These are phyloP conservation scores for Cicer pinnatifidum DNA, from an alignment of 306 rosid genomes.

Conservation along the genomic window DNA sequence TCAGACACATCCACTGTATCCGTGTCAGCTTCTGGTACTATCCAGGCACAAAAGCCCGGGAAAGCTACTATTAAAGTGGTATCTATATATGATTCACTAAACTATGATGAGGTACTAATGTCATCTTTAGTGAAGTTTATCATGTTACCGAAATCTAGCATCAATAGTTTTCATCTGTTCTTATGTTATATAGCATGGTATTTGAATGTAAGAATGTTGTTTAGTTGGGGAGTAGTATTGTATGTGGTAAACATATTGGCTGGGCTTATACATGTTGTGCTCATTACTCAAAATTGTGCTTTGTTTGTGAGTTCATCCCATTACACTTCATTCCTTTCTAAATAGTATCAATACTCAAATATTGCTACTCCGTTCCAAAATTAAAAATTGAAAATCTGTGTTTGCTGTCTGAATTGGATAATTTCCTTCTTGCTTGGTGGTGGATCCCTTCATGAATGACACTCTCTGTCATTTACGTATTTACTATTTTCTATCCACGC, in stretches of 20 bases:
- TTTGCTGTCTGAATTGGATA: slow-evolving; percentile 1
- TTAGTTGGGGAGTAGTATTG: slow-evolving; percentile 30
- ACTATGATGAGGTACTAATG: slow-evolving; percentile 80
- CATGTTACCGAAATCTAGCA: slow-evolving; percentile 24
- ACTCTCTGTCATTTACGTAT: neutral
- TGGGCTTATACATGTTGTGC: neutral
- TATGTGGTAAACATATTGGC: neutral
- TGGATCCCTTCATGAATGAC: neutral
- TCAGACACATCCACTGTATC: slow-evolving; percentile 69
- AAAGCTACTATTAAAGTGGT: slow-evolving; percentile 81
- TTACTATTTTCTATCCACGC: slow-evolving; percentile 24
- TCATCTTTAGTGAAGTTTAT: slow-evolving; percentile 13
- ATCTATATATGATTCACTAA: slow-evolving; percentile 71
- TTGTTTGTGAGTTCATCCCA: neutral
- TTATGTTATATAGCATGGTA: slow-evolving; percentile 16
- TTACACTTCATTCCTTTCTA: slow-evolving; percentile 6
- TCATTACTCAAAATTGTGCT: slow-evolving; percentile 2
- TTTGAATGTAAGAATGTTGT: slow-evolving; percentile 26
- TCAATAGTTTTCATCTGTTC: slow-evolving; percentile 25
- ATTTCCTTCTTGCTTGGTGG: slow-evolving; percentile 20
- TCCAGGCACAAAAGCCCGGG: slow-evolving; percentile 89
- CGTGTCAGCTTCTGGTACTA: slow-evolving; percentile 78
- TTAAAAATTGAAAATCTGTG: neutral
- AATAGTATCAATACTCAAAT: neutral
- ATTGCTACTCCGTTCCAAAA: slow-evolving; percentile 21